Evolutionary conservation across 2,329 filamentous ascomycete species (phyloP).

Genomic region (Boeremia lycopersici): DNA sequence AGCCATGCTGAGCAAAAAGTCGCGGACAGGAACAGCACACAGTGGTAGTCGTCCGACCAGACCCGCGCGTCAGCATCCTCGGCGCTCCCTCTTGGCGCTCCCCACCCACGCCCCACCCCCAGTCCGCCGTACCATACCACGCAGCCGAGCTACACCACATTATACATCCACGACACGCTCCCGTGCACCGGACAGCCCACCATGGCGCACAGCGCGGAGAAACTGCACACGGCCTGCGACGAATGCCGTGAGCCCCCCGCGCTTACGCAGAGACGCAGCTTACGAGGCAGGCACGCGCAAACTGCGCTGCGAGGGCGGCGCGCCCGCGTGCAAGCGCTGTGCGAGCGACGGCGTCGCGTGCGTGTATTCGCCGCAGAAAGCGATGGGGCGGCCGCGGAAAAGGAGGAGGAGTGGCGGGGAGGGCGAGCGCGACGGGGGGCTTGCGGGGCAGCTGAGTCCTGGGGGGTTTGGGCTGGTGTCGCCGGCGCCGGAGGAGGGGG

Average conservation of each 20-base stretch:
- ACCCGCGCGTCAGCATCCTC: too few relatives aligned
- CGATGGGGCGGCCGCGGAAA: slow-evolving; percentile 59
- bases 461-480: slow-evolving; percentile 22
- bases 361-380: slow-evolving; percentile 55
- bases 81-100: too few relatives aligned
- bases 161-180: too few relatives aligned
- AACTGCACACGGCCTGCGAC: slow-evolving; percentile 44
- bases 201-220: slow-evolving; percentile 30
- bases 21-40: too few relatives aligned
- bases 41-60: too few relatives aligned
- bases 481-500: slow-evolving; percentile 14
- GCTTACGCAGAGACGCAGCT: background rate
- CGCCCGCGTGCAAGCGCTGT: slow-evolving; percentile 53
- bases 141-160: too few relatives aligned
- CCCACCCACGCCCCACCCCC: too few relatives aligned
- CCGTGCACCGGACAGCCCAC: too few relatives aligned
- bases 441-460: slow-evolving; percentile 10
- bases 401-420: slow-evolving; percentile 43
- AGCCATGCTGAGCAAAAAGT: too few relatives aligned
- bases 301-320: slow-evolving; percentile 55
- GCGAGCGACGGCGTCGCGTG: slow-evolving; percentile 49
- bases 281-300: slow-evolving; percentile 51
- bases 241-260: slow-evolving; percentile 42
- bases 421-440: background rate
- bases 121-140: too few relatives aligned